Percentiles rank a stretch among this genome's conserved stretches.
Conservation (phyloP, 2,329 filamentous ascomycete species). For the Nannizziopsis arthrosporioides region DNA sequence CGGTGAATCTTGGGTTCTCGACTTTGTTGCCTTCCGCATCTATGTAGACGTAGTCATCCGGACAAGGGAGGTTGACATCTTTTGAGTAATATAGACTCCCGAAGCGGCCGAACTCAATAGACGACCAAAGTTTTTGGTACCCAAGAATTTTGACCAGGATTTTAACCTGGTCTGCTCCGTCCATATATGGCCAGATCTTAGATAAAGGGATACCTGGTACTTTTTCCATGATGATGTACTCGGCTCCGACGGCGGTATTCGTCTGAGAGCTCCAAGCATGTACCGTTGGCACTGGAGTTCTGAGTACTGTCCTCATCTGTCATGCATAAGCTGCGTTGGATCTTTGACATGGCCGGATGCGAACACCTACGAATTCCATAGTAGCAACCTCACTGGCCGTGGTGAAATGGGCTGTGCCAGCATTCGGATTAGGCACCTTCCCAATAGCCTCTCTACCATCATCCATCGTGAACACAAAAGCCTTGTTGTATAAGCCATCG, state of each 20-base stretch:
- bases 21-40: slow-evolving; percentile 5
- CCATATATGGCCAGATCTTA: slow-evolving; percentile 23
- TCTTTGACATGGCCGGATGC: slow-evolving; percentile 17
- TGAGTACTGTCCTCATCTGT: neutral
- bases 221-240: slow-evolving; percentile 20
- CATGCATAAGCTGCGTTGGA: neutral
- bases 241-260: neutral
- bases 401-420: neutral
- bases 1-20: slow-evolving; percentile 21
- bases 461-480: slow-evolving; percentile 21
- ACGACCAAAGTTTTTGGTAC: slow-evolving; percentile 25
- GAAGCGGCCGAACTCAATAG: slow-evolving; percentile 20
- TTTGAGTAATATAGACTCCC: slow-evolving; percentile 21
- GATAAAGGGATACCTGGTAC: slow-evolving; percentile 22
- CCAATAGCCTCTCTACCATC: slow-evolving; percentile 3
- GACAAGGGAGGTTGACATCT: neutral
- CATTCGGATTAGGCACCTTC: slow-evolving; percentile 8
- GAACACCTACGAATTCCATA: slow-evolving; percentile 17
- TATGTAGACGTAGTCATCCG: slow-evolving; percentile 14
- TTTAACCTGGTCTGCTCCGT: slow-evolving; percentile 20
- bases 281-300: slow-evolving; percentile 9
- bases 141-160: slow-evolving; percentile 20
- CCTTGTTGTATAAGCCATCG: slow-evolving; percentile 23
- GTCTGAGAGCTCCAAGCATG: neutral
- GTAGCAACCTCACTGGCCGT: slow-evolving; percentile 11